Percentiles rank a stretch among this genome's conserved stretches.
Conservation (phyloP, 2,329 filamentous ascomycete genomes). For the Alternaria infectoria region DNA sequence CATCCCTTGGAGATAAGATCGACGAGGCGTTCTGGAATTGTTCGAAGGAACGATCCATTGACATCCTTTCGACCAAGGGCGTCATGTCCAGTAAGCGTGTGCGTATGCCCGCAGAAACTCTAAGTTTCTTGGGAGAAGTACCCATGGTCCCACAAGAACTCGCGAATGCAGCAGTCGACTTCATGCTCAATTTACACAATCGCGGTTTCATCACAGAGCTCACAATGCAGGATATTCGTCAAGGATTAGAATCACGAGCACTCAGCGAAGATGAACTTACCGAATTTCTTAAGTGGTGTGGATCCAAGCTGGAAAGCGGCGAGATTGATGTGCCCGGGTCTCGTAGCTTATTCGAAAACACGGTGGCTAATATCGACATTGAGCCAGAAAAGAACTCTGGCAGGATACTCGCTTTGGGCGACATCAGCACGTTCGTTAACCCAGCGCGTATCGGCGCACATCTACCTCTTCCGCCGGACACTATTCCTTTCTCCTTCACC, state of each 20-base stretch:
- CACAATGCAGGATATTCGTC: constrained; percentile 82
- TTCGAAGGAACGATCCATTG: constrained; percentile 76
- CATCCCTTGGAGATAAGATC: constrained; percentile 81
- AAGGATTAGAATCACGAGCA: constrained; percentile 82
- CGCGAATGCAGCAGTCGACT: constrained; percentile 68
- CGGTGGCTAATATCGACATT: constrained; percentile 69
- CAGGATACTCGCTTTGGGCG: constrained; percentile 76
- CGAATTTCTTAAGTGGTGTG: constrained; percentile 85
- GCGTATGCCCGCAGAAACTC: constrained; percentile 72
- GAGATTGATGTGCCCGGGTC: constrained; percentile 75
- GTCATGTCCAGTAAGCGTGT: constrained; percentile 85
- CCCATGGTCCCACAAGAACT: constrained; percentile 83
- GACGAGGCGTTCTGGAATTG: constrained; percentile 97
- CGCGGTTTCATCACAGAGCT: constrained; percentile 88
- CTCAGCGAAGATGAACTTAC: constrained; percentile 78
- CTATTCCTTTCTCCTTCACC: constrained; percentile 85
- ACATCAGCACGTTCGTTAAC: constrained; percentile 76
- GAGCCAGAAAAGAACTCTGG: constrained; percentile 62
- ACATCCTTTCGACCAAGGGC: constrained; percentile 86
- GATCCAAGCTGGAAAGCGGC: constrained; percentile 71
- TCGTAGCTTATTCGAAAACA: constrained; percentile 76
- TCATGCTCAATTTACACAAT: constrained; percentile 80
- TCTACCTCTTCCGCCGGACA: constrained; percentile 79
- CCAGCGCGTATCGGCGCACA: constrained; percentile 80
- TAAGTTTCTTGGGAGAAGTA: constrained; percentile 85